Conservation (phyloP, 805 yeast genomes). For the Candida succiphila region DNA sequence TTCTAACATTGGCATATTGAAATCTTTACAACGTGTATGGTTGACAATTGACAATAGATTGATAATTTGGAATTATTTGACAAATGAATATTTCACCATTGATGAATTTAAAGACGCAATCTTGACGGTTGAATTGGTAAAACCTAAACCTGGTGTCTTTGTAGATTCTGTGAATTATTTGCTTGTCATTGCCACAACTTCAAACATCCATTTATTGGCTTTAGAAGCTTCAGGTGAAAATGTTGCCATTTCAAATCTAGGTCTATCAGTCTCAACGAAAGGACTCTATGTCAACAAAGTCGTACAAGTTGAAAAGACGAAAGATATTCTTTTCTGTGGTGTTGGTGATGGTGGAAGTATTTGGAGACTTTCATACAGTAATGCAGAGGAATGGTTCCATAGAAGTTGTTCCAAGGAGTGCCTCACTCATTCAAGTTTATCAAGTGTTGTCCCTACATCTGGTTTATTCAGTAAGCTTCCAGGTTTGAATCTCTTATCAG, state of each 20-base stretch:
- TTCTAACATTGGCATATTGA: slow-evolving; percentile 75
- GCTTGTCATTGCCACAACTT: slow-evolving; percentile 69
- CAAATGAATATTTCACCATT: slow-evolving; percentile 62
- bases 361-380: slow-evolving; percentile 82
- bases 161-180: slow-evolving; percentile 66
- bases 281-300: slow-evolving; percentile 68
- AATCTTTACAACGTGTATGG: slow-evolving; percentile 80
- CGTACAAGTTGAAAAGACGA: slow-evolving; percentile 47
- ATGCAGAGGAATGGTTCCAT: slow-evolving; percentile 78
- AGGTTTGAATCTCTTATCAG: slow-evolving; percentile 14
- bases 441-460: slow-evolving; percentile 37
- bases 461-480: slow-evolving; percentile 17
- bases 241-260: slow-evolving; percentile 71
- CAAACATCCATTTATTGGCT: slow-evolving; percentile 69
- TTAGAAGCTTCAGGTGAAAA: slow-evolving; percentile 43
- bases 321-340: slow-evolving; percentile 82
- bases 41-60: slow-evolving; percentile 72
- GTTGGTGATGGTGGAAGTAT: slow-evolving; percentile 65
- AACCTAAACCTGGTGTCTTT: slow-evolving; percentile 75
- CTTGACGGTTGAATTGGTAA: slow-evolving; percentile 63
- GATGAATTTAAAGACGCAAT: slow-evolving; percentile 78
- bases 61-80: slow-evolving; percentile 71
- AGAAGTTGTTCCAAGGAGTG: slow-evolving; percentile 79
- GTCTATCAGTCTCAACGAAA: slow-evolving; percentile 67
- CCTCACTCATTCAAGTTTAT: slow-evolving; percentile 56